A percentile compares a stretch with the other conserved stretches of the same genome.
phyloP scores from a whole-genome alignment of 163 green algal species.

The Prototheca stagnorum region DNA sequence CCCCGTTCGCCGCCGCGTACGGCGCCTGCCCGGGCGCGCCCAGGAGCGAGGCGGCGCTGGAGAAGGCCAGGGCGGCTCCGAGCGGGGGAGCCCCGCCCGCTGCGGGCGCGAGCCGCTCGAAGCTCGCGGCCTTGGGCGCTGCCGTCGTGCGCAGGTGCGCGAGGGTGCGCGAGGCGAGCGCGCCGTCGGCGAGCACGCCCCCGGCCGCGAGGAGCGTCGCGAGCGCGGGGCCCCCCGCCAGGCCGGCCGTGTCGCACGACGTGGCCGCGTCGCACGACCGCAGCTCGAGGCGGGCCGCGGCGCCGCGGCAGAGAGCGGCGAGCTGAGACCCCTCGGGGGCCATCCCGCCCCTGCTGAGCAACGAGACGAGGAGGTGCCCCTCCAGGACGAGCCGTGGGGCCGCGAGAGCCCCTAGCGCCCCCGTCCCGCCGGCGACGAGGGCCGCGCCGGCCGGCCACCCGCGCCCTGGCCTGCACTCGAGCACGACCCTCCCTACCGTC shows the following conservation, averaged over 20 bases:
- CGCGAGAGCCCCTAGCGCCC: no score
- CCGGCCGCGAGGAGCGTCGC: constrained; percentile 21
- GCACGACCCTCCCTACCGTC: no score
- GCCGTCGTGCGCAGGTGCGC: constrained; percentile 14
- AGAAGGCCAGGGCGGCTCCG: constrained; percentile 16
- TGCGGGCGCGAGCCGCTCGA: constrained; percentile 1
- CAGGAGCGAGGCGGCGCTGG: constrained; percentile 18
- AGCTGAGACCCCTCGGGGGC: no score
- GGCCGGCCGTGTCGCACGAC: background rate
- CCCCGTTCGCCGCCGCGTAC: constrained; percentile 70
- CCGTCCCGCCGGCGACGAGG: no score
- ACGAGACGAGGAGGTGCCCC: no score
- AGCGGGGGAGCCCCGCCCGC: constrained; percentile 7
- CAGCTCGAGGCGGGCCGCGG: background rate
- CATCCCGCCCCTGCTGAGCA: no score
- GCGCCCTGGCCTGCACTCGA: no score
- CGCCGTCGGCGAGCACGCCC: constrained; percentile 28
- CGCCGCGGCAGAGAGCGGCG: no score
- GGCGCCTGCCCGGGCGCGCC: constrained; percentile 57
- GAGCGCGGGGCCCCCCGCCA: constrained; percentile 1
- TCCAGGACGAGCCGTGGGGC: no score
- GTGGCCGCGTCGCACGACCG: background rate
- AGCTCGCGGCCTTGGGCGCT: constrained; percentile 34
- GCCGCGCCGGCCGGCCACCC: no score
- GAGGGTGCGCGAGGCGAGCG: constrained; percentile 15